Evolutionary conservation across 1,284 basidiomycete genomes (phyloP).

Genomic region (Bondarzewia mesenterica): DNA sequence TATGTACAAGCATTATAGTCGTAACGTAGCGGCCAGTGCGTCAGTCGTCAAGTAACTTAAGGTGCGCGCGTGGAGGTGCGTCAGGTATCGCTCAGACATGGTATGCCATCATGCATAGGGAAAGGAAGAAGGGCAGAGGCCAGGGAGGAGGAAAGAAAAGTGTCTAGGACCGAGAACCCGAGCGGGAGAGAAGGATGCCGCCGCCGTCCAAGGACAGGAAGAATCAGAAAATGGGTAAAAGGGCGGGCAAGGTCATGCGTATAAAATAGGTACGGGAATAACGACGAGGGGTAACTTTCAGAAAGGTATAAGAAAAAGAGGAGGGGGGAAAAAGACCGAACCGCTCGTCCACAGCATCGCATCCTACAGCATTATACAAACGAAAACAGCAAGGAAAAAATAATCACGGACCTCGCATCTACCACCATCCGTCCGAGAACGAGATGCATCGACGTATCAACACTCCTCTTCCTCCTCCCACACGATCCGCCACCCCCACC

Average conservation of each 20-base stretch:
- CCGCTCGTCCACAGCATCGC: neutral
- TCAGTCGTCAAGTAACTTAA: no score
- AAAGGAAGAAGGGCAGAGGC: conserved; percentile 8
- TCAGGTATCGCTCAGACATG: no score
- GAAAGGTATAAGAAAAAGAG: neutral
- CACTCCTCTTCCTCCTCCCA: conserved; percentile 9
- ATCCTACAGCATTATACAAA: neutral
- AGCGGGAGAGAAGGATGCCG: no score
- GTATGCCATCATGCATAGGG: no score
- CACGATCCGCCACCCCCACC: conserved; percentile 13
- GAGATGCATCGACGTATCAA: no score
- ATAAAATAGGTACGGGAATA: neutral
- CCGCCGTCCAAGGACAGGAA: neutral
- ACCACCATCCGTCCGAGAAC: neutral
- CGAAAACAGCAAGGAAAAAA: neutral
- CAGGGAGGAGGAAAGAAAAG: neutral
- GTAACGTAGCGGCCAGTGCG: no score
- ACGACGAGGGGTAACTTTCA: neutral
- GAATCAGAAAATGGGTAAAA: neutral
- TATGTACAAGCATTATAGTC: no score
- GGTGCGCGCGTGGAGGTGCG: no score
- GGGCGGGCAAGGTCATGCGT: neutral
- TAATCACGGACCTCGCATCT: neutral
- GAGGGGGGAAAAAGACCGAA: neutral
- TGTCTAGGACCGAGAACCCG: no score